Evolutionary conservation across 306 rosid genomes (phyloP).

Genomic region (Astragalus membranaceus): DNA sequence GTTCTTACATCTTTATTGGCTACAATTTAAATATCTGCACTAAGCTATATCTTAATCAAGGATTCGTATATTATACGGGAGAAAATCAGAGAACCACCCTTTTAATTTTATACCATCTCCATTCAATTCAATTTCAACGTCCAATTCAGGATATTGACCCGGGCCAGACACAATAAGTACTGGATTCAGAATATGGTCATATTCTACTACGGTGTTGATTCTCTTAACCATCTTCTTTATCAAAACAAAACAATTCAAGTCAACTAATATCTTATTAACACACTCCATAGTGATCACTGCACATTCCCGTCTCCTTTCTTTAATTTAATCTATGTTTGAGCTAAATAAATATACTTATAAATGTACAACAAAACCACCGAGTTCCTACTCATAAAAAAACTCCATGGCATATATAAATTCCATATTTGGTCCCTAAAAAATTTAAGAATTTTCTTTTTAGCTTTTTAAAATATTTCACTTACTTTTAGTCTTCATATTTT

Average conservation of each 20-base stretch:
- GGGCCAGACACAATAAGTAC: neutral
- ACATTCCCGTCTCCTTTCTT: neutral
- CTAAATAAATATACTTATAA: neutral
- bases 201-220: neutral
- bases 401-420: neutral
- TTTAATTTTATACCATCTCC: neutral
- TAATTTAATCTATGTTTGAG: neutral
- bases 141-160: neutral
- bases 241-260: neutral
- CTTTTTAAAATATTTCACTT: too few species aligned
- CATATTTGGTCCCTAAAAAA: too few species aligned
- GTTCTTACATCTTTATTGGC: too few species aligned
- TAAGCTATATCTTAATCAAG: too few species aligned
- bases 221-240: neutral
- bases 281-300: neutral
- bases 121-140: too few species aligned
- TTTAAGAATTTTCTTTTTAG: too few species aligned
- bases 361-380: neutral
- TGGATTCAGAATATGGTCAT: neutral
- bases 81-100: neutral
- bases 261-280: constrained; percentile 19
- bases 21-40: too few species aligned
- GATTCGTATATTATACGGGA: too few species aligned
- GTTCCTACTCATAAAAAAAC: too few species aligned
- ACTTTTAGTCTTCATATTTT: too few species aligned